A percentile compares a stretch with the other conserved stretches of the same genome.
These are phyloP conservation scores for Iberis amara DNA, from an alignment of 441 rosid species.

Conservation along the genomic window DNA sequence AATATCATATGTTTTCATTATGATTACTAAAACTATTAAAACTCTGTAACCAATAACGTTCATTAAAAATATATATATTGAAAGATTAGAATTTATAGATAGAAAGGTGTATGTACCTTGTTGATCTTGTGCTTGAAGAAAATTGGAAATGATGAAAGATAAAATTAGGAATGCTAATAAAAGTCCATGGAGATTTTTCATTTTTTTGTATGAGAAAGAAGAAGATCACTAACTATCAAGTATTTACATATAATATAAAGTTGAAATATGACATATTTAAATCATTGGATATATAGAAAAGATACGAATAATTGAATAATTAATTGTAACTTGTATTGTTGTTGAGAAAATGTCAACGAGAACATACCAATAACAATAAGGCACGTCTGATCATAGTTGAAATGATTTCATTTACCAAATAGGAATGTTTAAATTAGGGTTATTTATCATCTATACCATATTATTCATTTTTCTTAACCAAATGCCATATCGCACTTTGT, in stretches of 20 bases:
- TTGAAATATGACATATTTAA: not conserved
- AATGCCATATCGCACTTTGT: too few species aligned
- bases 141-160: slow-evolving; percentile 5
- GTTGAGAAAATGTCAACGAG: slow-evolving; percentile 11
- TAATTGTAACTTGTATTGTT: not conserved
- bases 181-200: slow-evolving; percentile 19
- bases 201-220: not conserved
- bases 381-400: not conserved
- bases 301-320: not conserved
- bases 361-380: not conserved
- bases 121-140: slow-evolving; percentile 38
- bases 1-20: too few species aligned
- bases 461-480: too few species aligned
- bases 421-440: too few species aligned
- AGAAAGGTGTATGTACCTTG: slow-evolving; percentile 28
- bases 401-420: too few species aligned
- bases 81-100: not conserved
- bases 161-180: slow-evolving; percentile 7
- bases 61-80: too few species aligned
- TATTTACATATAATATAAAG: not conserved
- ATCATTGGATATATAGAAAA: not conserved
- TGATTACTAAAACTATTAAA: too few species aligned
- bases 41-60: too few species aligned
- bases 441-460: too few species aligned
- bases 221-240: not conserved